Evolutionary conservation across 129 eudicot species (phyloP).

Genomic region (Silybum marianum): DNA sequence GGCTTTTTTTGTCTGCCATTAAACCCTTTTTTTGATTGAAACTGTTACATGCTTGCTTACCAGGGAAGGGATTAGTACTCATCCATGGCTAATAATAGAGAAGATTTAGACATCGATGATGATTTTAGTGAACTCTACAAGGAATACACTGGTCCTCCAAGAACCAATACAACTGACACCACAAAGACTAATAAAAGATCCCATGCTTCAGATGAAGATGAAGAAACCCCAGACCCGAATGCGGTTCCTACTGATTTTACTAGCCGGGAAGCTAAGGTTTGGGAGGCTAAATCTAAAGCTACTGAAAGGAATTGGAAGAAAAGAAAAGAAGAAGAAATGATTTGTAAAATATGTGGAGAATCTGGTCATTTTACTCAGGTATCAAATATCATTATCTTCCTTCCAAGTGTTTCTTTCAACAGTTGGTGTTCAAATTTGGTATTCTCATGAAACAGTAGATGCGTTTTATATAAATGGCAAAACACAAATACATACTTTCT

Average conservation of each 20-base stretch:
- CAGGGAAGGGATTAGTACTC: slow-evolving; percentile 20
- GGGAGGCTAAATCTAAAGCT: slow-evolving; percentile 99
- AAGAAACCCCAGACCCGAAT: slow-evolving; percentile 80
- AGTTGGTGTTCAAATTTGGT: too few species aligned
- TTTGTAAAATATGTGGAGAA: slow-evolving; percentile 96
- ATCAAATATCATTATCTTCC: slow-evolving; percentile 8
- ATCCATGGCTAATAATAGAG: slow-evolving; percentile 66
- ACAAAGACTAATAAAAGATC: slow-evolving; percentile 67
- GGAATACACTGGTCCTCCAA: slow-evolving; percentile 92
- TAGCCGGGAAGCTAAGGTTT: slow-evolving; percentile 96
- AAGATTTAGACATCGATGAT: slow-evolving; percentile 80
- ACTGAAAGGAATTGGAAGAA: slow-evolving; percentile 98
- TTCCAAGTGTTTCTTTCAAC: too few species aligned
- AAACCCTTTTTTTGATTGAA: neutral
- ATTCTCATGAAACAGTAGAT: too few species aligned
- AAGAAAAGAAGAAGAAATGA: slow-evolving; percentile 96
- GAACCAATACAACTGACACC: slow-evolving; percentile 53
- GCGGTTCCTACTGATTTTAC: slow-evolving; percentile 99
- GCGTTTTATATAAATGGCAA: too few species aligned
- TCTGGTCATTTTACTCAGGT: slow-evolving; percentile 98
- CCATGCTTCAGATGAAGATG: slow-evolving; percentile 82
- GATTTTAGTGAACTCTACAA: slow-evolving; percentile 94
- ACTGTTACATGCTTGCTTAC: neutral
- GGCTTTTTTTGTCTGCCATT: slow-evolving; percentile 11
- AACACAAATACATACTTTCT: too few species aligned